Percentiles rank a stretch among this genome's conserved stretches.
Conservation (phyloP, 179 eudicot species). For the Monotropa hypopitys region DNA sequence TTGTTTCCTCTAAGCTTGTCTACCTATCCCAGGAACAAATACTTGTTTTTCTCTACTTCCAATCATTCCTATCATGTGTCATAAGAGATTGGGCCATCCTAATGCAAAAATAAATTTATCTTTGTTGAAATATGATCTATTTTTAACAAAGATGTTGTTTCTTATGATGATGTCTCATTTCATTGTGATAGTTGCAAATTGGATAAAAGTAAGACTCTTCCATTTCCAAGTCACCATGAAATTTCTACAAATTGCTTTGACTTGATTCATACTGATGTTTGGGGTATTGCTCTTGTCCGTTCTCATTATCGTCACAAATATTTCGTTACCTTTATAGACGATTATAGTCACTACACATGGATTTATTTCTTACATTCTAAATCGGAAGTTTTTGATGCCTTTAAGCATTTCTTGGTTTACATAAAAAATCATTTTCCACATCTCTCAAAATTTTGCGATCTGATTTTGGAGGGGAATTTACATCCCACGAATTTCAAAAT, state of each 20-base stretch:
- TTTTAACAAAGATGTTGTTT: neutral
- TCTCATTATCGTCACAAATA: neutral
- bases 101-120: neutral
- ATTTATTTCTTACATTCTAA: slow-evolving; percentile 6
- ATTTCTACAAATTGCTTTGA: neutral
- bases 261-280: slow-evolving; percentile 1
- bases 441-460: slow-evolving; percentile 1
- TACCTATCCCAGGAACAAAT: neutral
- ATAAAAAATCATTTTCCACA: slow-evolving; percentile 2
- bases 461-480: slow-evolving; percentile 12
- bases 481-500: neutral
- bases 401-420: neutral
- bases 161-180: neutral
- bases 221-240: neutral
- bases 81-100: slow-evolving; percentile 2
- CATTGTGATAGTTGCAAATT: slow-evolving; percentile 1
- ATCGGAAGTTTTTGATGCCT: neutral
- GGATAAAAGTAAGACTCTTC: slow-evolving; percentile 6
- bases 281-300: slow-evolving; percentile 2
- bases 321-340: neutral
- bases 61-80: neutral
- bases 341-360: neutral
- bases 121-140: slow-evolving; percentile 1
- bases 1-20: neutral
- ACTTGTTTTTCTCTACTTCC: neutral